phyloP scores from a whole-genome alignment of 2,329 filamentous ascomycete species.

The Neobulgaria alba region DNA sequence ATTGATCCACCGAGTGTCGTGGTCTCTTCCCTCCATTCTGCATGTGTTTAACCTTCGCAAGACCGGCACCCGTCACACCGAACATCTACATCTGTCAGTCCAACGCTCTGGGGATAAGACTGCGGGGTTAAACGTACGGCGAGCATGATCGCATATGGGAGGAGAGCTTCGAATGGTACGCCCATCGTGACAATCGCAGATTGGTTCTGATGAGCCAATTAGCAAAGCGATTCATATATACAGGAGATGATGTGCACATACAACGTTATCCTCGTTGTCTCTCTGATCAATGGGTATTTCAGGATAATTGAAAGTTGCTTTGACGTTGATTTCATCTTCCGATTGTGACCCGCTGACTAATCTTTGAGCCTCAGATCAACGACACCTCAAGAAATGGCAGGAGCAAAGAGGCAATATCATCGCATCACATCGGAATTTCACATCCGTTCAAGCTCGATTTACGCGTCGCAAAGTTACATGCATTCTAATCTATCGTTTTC shows the following conservation, averaged over 20 bases:
- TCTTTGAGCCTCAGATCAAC: slow-evolving; percentile 8
- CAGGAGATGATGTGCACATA: slow-evolving; percentile 5
- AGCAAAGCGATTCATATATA: slow-evolving; percentile 3
- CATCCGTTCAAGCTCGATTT: slow-evolving; percentile 22
- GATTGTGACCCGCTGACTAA: background rate
- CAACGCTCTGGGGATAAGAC: background rate
- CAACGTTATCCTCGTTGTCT: slow-evolving; percentile 17
- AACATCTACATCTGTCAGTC: slow-evolving; percentile 30
- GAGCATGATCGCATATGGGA: slow-evolving; percentile 34
- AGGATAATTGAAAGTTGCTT: too few relatives aligned
- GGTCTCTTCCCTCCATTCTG: slow-evolving; percentile 33
- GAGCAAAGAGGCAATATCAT: slow-evolving; percentile 16
- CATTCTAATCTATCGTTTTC: slow-evolving; percentile 15
- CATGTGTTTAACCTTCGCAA: slow-evolving; percentile 31
- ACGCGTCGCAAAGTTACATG: slow-evolving; percentile 26
- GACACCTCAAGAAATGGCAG: slow-evolving; percentile 13
- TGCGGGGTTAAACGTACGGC: slow-evolving; percentile 23
- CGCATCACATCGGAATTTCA: slow-evolving; percentile 21
- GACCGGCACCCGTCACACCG: slow-evolving; percentile 31
- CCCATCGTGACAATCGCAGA: slow-evolving; percentile 28
- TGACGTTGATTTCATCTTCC: background rate
- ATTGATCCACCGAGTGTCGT: slow-evolving; percentile 32
- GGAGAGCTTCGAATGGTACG: slow-evolving; percentile 34
- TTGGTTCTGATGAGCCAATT: slow-evolving; percentile 14
- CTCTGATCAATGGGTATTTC: too few relatives aligned